Base-by-base conservation (phyloP, 2,329 filamentous ascomycete genomes). In the Didymosphaeria variabile region DNA sequence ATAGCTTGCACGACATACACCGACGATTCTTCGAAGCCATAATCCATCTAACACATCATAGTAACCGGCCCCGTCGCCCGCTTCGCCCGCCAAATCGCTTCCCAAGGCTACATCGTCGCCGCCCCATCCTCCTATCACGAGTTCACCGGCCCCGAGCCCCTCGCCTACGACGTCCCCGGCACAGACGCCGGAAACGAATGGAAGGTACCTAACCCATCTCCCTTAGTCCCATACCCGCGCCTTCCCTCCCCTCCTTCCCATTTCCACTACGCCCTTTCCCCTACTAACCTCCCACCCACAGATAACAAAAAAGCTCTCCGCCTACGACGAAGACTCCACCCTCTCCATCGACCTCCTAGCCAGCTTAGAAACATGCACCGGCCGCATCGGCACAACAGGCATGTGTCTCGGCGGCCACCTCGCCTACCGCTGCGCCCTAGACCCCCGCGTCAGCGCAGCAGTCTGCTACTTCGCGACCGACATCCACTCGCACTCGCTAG, bases 381-480 rank as follows among this genome's bases (percentile, higher is more conserved):
- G 93, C 53, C 86, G 87, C 38, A 87, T 97, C 67, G 76, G 76
- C 9, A 68, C 76, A 5, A 77, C 76, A 2, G 76, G 74, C 67
- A 62, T 31, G 94, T 97, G 94, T 78, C 87, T 97, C 1, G 94
- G 94, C 55, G 94, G 94, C 1, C 94, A 97, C 75, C 86, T 97
- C 19, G 92, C 91, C 79, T 90, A 88, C 75, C 84, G 89, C 45
- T 87, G 85, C 69, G 88, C 89, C 70, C 85, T 97, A 52, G 93
- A 97, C 77, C 84, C 86, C 23, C 86, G 94, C 59, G 87, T 97
- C 60, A 85, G 85, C 42, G 91, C 92, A 32, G 88, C 89, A 40
- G 90, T 97, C 32, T 90, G 92, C 77, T 98, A 93, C 82, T 97
- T 97, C 79, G 93, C 92, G 9, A 97, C 94, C 13, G 94, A 97